These are phyloP conservation scores for Debaryomycetaceae sp. DNA, from an alignment of 1,139 yeast species.

Conservation along the genomic window DNA sequence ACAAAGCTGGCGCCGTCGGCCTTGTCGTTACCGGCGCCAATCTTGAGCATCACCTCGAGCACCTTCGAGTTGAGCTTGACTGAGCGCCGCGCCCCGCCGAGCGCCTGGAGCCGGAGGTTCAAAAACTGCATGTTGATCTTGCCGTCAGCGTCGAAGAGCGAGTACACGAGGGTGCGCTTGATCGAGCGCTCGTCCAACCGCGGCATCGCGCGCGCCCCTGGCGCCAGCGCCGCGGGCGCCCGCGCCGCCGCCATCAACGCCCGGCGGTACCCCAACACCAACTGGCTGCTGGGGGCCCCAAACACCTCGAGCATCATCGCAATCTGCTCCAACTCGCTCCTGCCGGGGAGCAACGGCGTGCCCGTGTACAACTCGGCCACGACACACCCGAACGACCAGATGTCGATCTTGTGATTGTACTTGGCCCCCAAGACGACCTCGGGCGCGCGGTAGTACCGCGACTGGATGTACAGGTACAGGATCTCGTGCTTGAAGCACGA, in stretches of 20 bases:
- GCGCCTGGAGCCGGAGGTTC: conserved; percentile 19
- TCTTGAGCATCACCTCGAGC: conserved; percentile 41
- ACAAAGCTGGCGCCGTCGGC: conserved; percentile 16
- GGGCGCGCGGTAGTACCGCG: conserved; percentile 67
- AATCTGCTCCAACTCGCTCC: conserved; percentile 63
- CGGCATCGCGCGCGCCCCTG: conserved; percentile 10
- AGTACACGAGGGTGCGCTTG: conserved; percentile 29
- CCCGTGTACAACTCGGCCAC: conserved; percentile 66
- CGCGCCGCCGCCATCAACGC: neutral
- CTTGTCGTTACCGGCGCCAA: conserved; percentile 26
- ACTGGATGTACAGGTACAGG: conserved; percentile 57
- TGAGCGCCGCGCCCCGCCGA: conserved; percentile 15
- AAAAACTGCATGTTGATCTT: conserved; percentile 28
- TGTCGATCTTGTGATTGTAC: conserved; percentile 65
- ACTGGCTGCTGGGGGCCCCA: conserved; percentile 52
- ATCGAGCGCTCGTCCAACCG: conserved; percentile 22
- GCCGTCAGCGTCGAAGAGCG: conserved; percentile 39
- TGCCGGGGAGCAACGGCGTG: conserved; percentile 65
- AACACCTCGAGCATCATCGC: conserved; percentile 54
- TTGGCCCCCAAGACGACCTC: conserved; percentile 80
- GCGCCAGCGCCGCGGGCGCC: conserved; percentile 2
- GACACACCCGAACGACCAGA: conserved; percentile 78
- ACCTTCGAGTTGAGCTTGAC: conserved; percentile 26
- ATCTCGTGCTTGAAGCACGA: conserved; percentile 47
- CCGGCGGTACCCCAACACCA: conserved; percentile 21